These are phyloP conservation scores for Hypoxylon fragiforme DNA, from an alignment of 495 filamentous ascomycete species.

Conservation along the genomic window DNA sequence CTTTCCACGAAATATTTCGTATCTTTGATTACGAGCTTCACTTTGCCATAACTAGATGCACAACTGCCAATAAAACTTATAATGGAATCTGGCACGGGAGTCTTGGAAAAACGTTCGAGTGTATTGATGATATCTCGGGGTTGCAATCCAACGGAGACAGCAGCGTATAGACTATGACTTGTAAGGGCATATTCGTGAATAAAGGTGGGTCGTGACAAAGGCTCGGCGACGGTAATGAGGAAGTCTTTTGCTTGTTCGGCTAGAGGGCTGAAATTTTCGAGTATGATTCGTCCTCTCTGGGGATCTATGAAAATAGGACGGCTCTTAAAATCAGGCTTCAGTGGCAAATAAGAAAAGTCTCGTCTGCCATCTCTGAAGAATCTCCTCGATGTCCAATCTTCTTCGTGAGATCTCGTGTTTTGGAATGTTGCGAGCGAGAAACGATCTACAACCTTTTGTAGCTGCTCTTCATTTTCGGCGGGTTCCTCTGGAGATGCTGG, in stretches of 20 bases:
- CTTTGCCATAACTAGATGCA: slow-evolving; percentile 90
- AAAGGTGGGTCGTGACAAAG: slow-evolving; percentile 80
- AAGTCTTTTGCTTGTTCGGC: slow-evolving; percentile 89
- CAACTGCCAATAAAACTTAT: slow-evolving; percentile 77
- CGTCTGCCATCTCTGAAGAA: slow-evolving; percentile 48
- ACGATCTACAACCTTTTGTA: slow-evolving; percentile 65
- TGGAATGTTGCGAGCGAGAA: slow-evolving; percentile 59
- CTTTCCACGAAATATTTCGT: slow-evolving; percentile 95
- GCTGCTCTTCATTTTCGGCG: slow-evolving; percentile 54
- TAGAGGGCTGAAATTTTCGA: slow-evolving; percentile 92
- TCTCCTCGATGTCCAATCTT: slow-evolving; percentile 51
- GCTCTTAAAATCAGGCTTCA: slow-evolving; percentile 87
- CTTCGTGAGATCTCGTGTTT: slow-evolving; percentile 38
- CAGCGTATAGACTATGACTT: slow-evolving; percentile 89
- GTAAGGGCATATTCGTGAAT: slow-evolving; percentile 94
- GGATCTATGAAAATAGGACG: slow-evolving; percentile 94
- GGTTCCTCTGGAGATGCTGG: slow-evolving; percentile 48
- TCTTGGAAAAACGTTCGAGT: slow-evolving; percentile 86
- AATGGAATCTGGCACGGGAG: slow-evolving; percentile 76
- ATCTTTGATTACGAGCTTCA: slow-evolving; percentile 91
- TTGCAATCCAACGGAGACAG: slow-evolving; percentile 85
- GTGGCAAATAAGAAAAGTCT: slow-evolving; percentile 76
- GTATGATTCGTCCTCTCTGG: slow-evolving; percentile 76
- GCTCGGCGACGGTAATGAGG: slow-evolving; percentile 93
- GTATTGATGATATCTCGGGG: slow-evolving; percentile 88